Evolutionary conservation across 441 rosid species (phyloP).

Genomic region (Gossypium gossypioides): DNA sequence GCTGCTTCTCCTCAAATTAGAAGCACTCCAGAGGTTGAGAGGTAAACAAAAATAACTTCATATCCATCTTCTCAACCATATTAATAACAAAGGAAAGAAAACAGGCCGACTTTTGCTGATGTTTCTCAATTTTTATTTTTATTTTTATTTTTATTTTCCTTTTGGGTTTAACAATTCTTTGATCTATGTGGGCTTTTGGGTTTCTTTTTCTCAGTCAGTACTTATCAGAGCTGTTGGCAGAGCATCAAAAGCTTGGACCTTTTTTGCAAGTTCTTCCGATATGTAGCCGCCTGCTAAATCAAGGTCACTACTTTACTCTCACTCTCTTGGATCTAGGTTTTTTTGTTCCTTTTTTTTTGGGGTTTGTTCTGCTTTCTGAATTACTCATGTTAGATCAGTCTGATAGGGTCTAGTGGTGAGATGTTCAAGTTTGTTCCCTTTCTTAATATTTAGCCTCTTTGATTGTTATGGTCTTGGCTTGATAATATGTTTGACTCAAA

Average conservation of each 20-base stretch:
- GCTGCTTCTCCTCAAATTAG: slow-evolving; percentile 95
- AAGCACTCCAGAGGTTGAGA: slow-evolving; percentile 76
- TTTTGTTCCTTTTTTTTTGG: slow-evolving; percentile 1
- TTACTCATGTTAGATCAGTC: slow-evolving; percentile 21
- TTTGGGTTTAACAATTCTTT: slow-evolving; percentile 23
- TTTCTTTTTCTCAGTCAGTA: slow-evolving; percentile 45
- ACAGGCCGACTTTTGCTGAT: not conserved
- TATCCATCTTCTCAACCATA: not conserved
- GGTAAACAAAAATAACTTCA: slow-evolving; percentile 28
- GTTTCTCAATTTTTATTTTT: not conserved
- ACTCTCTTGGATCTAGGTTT: slow-evolving; percentile 54
- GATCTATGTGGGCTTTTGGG: slow-evolving; percentile 25
- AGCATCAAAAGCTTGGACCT: slow-evolving; percentile 94
- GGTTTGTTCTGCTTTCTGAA: not conserved
- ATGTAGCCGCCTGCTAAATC: slow-evolving; percentile 80
- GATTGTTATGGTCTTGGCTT: not conserved
- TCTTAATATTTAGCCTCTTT: not conserved
- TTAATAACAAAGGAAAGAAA: not conserved
- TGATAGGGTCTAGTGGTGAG: slow-evolving; percentile 5
- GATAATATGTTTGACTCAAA: not conserved
- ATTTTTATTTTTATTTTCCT: not conserved
- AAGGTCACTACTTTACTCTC: slow-evolving; percentile 44
- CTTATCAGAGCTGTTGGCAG: slow-evolving; percentile 74
- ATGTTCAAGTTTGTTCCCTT: not conserved
- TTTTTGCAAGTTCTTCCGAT: slow-evolving; percentile 84